Percentiles rank a stretch among this genome's conserved stretches.
Evolutionary conservation across 2,329 filamentous ascomycete genomes (phyloP).

Genomic region (Sporothrix humicola): DNA sequence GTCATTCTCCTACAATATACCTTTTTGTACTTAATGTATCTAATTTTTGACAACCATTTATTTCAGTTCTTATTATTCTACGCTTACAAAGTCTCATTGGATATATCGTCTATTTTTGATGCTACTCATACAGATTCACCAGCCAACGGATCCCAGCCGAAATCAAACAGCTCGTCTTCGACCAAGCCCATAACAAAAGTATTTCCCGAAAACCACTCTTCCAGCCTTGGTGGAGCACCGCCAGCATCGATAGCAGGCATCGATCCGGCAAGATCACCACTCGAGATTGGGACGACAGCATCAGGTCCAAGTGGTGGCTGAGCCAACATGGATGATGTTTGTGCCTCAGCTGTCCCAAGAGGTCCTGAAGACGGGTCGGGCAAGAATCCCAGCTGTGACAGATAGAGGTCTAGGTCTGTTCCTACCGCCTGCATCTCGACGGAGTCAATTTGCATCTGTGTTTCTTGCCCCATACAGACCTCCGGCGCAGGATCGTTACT

Average conservation of each 20-base stretch:
- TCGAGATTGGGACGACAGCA: neutral
- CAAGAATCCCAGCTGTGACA: constrained; percentile 67
- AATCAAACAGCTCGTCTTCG: constrained; percentile 59
- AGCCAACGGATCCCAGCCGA: constrained; percentile 23
- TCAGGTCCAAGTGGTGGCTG: neutral
- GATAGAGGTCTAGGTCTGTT: constrained; percentile 68
- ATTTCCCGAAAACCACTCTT: constrained; percentile 71
- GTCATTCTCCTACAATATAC: constrained; percentile 17
- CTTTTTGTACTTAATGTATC: constrained; percentile 10
- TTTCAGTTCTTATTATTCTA: neutral
- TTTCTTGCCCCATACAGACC: neutral
- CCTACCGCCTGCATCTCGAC: constrained; percentile 42
- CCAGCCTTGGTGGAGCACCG: constrained; percentile 35
- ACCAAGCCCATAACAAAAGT: constrained; percentile 70
- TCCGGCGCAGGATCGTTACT: constrained; percentile 37
- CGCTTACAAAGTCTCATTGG: neutral
- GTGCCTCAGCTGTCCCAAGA: neutral
- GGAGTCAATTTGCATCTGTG: constrained; percentile 46
- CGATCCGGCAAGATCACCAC: neutral
- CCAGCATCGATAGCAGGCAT: neutral
- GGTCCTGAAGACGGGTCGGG: constrained; percentile 42
- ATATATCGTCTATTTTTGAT: too few relatives aligned
- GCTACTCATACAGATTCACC: neutral
- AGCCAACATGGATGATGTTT: neutral
- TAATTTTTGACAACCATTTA: neutral